Conservation (phyloP, 495 filamentous ascomycete genomes). For the Terfezia claveryi region DNA sequence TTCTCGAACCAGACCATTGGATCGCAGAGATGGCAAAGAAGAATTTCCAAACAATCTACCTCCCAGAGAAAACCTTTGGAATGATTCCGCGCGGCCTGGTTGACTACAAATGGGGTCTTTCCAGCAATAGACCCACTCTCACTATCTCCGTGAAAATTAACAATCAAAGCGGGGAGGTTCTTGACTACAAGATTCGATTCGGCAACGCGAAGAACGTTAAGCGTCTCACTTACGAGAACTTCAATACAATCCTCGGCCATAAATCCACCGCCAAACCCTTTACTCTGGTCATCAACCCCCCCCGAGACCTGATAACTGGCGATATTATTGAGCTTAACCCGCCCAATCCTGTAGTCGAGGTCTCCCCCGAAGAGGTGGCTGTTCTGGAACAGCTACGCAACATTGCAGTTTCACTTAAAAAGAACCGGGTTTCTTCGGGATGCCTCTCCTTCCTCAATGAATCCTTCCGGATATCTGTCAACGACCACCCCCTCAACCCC, state of each 20-base stretch:
- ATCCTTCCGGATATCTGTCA: slow-evolving; percentile 1
- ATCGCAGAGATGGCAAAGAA: slow-evolving; percentile 43
- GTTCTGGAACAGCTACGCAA: slow-evolving; percentile 24
- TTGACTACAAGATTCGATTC: slow-evolving; percentile 49
- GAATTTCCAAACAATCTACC: slow-evolving; percentile 45
- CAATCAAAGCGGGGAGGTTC: slow-evolving; percentile 35
- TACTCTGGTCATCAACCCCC: neutral
- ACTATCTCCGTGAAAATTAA: slow-evolving; percentile 64
- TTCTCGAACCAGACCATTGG: slow-evolving; percentile 34
- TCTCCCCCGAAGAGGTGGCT: slow-evolving; percentile 22
- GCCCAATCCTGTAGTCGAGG: slow-evolving; percentile 8
- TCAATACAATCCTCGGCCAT: slow-evolving; percentile 30
- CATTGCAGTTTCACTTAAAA: slow-evolving; percentile 25
- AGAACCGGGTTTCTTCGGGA: slow-evolving; percentile 23
- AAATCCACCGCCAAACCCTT: neutral
- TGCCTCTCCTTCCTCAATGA: slow-evolving; percentile 2
- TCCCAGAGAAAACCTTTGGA: slow-evolving; percentile 44
- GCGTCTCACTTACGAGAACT: slow-evolving; percentile 40
- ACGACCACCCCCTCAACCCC: slow-evolving; percentile 1
- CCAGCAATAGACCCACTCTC: slow-evolving; percentile 40
- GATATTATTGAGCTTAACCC: slow-evolving; percentile 1
- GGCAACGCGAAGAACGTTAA: slow-evolving; percentile 51
- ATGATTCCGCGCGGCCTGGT: slow-evolving; percentile 49
- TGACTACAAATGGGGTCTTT: slow-evolving; percentile 44
- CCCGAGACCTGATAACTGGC: slow-evolving; percentile 3